A percentile compares a stretch with the other conserved stretches of the same genome.
Conservation (phyloP, 352 stramenopile genomes). For the Phytophthora sansomeana region DNA sequence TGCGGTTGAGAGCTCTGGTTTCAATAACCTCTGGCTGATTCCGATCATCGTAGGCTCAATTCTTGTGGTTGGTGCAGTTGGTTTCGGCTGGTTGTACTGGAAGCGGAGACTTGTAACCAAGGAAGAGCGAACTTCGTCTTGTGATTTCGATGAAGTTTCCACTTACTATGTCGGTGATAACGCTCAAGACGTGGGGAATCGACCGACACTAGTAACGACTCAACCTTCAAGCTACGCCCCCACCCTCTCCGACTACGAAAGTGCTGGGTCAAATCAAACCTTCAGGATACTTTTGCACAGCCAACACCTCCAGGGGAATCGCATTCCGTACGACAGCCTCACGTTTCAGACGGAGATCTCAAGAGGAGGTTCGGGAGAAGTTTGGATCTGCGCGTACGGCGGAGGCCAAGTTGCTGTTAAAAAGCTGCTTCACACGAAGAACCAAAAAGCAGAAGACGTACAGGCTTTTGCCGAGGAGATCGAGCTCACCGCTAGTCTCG, state of each 20-base stretch:
- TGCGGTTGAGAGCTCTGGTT: constrained; percentile 5
- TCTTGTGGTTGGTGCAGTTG: background rate
- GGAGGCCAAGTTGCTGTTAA: constrained; percentile 54
- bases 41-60: constrained; percentile 27
- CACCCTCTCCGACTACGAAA: constrained; percentile 21
- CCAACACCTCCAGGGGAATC: constrained; percentile 30
- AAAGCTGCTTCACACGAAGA: constrained; percentile 40
- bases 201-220: background rate
- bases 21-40: constrained; percentile 30
- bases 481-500: constrained; percentile 52
- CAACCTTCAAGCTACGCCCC: constrained; percentile 6
- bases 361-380: constrained; percentile 46
- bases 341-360: constrained; percentile 28
- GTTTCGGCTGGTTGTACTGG: constrained; percentile 21
- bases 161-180: constrained; percentile 7
- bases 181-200: constrained; percentile 7
- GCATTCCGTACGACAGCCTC: constrained; percentile 32
- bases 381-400: constrained; percentile 57
- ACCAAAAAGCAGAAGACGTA: constrained; percentile 35
- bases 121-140: background rate
- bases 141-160: constrained; percentile 14
- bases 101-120: constrained; percentile 9
- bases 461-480: constrained; percentile 59
- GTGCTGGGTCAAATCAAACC: constrained; percentile 28
- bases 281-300: constrained; percentile 28